These are phyloP conservation scores for Chrysosporium queenslandicum DNA, from an alignment of 2,329 filamentous ascomycete genomes.

Conservation along the genomic window DNA sequence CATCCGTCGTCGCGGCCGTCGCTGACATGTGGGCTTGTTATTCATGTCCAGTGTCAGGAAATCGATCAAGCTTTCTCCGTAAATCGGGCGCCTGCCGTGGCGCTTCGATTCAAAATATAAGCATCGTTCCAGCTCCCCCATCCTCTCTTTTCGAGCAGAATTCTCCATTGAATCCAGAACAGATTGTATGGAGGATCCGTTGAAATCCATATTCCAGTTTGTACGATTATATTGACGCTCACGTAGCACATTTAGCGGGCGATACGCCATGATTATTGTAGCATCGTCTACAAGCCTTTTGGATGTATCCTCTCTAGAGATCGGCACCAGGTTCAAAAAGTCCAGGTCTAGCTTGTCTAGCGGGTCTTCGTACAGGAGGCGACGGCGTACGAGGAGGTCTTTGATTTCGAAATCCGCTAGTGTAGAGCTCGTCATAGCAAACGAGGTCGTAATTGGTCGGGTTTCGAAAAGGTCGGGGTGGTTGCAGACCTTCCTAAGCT, in stretches of 20 bases:
- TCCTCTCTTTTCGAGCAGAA: conserved; percentile 55
- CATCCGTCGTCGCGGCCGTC: conserved; percentile 51
- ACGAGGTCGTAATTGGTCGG: conserved; percentile 90
- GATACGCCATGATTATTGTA: conserved; percentile 59
- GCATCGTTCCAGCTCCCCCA: conserved; percentile 69
- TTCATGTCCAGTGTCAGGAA: conserved; percentile 57
- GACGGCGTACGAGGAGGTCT: conserved; percentile 58
- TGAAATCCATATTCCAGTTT: conserved; percentile 49
- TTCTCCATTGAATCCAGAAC: conserved; percentile 65
- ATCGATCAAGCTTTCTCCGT: conserved; percentile 68
- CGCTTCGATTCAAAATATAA: conserved; percentile 73
- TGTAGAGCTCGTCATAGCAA: conserved; percentile 76
- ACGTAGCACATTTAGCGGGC: conserved; percentile 57
- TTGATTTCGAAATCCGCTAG: conserved; percentile 63
- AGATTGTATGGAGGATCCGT: conserved; percentile 58
- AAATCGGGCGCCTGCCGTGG: conserved; percentile 69
- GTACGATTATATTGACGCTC: conserved; percentile 55
- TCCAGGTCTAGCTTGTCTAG: conserved; percentile 59
- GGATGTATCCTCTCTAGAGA: conserved; percentile 58
- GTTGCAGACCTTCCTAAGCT: conserved; percentile 94
- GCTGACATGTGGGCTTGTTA: conserved; percentile 49
- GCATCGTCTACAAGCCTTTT: conserved; percentile 43
- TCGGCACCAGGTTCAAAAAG: conserved; percentile 70
- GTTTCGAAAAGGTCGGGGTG: conserved; percentile 96
- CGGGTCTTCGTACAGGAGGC: conserved; percentile 51